Percentiles rank a stretch among this genome's conserved stretches.
Evolutionary conservation across 345 rosid species (phyloP).

Genomic region (Salix suchowensis): DNA sequence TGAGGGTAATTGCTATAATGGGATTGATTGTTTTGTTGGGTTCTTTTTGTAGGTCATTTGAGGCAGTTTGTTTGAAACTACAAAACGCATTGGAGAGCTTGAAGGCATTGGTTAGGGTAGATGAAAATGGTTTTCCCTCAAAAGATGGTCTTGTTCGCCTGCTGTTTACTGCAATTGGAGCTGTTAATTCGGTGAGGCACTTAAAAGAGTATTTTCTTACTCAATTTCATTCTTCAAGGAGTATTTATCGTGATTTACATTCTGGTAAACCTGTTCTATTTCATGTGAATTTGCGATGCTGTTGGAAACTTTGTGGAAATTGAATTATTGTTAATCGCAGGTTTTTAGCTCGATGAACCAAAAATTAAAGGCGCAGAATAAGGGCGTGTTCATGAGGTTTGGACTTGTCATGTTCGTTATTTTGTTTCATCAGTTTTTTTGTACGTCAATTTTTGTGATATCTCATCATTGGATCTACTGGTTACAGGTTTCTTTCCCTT

Average conservation of each 20-base stretch:
- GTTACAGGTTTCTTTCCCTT: slow-evolving; percentile 57
- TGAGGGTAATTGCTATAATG: background rate
- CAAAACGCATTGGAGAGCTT: slow-evolving; percentile 58
- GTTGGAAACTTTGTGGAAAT: background rate
- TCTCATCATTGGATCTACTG: slow-evolving; percentile 6
- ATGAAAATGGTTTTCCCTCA: slow-evolving; percentile 25
- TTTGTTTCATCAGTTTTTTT: background rate
- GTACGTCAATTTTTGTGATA: background rate
- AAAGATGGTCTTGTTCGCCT: slow-evolving; percentile 47
- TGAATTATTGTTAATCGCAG: slow-evolving; percentile 37
- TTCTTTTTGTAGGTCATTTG: slow-evolving; percentile 59
- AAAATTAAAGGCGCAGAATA: slow-evolving; percentile 48
- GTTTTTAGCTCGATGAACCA: slow-evolving; percentile 52
- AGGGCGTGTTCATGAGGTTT: slow-evolving; percentile 57
- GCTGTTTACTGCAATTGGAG: slow-evolving; percentile 50
- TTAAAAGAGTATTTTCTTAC: background rate
- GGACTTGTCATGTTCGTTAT: background rate
- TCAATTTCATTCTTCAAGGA: background rate
- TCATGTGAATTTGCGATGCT: background rate
- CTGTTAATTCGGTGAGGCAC: slow-evolving; percentile 54
- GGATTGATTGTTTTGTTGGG: slow-evolving; percentile 9
- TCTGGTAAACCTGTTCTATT: background rate
- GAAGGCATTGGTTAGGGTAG: slow-evolving; percentile 37
- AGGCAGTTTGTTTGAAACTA: slow-evolving; percentile 55
- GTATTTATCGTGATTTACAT: background rate